A percentile compares a stretch with the other conserved stretches of the same genome.
phyloP scores from a whole-genome alignment of 2,329 filamentous ascomycete genomes.

The Purpureocillium takamizusanense region DNA sequence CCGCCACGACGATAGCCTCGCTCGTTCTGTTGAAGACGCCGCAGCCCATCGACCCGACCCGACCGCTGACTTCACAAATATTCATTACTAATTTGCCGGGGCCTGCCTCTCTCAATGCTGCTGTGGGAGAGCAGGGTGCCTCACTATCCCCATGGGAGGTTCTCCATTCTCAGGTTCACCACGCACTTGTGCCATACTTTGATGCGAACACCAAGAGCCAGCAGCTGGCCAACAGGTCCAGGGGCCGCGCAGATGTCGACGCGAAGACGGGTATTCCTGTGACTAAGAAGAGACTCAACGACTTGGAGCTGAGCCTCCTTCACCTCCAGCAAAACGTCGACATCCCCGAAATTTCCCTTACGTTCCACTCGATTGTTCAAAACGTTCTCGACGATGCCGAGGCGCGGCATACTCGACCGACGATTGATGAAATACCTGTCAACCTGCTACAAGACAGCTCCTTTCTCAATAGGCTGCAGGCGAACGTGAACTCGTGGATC shows the following conservation, averaged over 20 bases:
- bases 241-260: slow-evolving; percentile 75
- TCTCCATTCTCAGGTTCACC: slow-evolving; percentile 83
- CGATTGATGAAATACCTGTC: slow-evolving; percentile 68
- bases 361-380: slow-evolving; percentile 84
- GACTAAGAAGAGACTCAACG: slow-evolving; percentile 95
- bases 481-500: slow-evolving; percentile 95
- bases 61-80: slow-evolving; percentile 80
- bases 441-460: slow-evolving; percentile 76
- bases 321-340: slow-evolving; percentile 97
- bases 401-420: slow-evolving; percentile 55
- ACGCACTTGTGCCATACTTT: slow-evolving; percentile 90
- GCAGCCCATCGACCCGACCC: slow-evolving; percentile 72
- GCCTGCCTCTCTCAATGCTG: slow-evolving; percentile 58
- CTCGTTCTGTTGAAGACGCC: slow-evolving; percentile 87
- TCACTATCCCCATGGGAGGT: slow-evolving; percentile 82
- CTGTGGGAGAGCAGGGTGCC: slow-evolving; percentile 60
- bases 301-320: slow-evolving; percentile 80
- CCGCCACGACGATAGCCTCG: slow-evolving; percentile 72
- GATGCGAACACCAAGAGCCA: slow-evolving; percentile 88
- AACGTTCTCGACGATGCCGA: slow-evolving; percentile 72
- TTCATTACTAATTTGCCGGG: slow-evolving; percentile 90
- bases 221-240: slow-evolving; percentile 54
- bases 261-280: slow-evolving; percentile 90
- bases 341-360: slow-evolving; percentile 83
- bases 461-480: slow-evolving; percentile 89